phyloP scores from a whole-genome alignment of 768 basidiomycete species.

The Russula griseocarnosa region DNA sequence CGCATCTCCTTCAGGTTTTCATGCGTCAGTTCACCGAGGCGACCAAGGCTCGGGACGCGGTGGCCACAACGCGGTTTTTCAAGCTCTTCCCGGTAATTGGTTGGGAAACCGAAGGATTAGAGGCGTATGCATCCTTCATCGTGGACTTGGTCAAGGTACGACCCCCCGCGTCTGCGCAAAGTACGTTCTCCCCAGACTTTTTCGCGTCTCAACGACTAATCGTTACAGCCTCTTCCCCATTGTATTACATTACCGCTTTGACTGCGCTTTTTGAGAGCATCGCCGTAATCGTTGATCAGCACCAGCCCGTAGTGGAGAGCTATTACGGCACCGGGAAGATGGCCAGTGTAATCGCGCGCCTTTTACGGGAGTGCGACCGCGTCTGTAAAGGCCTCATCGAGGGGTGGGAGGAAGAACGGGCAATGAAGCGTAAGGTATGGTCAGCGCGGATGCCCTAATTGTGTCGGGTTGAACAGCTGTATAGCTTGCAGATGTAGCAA shows the following conservation, averaged over 20 bases:
- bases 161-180: slow-evolving; percentile 75
- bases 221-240: slow-evolving; percentile 74
- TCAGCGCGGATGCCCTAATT: neutral
- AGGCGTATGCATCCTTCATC: slow-evolving; percentile 90
- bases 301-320: slow-evolving; percentile 96
- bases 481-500: slow-evolving; percentile 37
- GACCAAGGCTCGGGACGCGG: slow-evolving; percentile 74
- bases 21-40: slow-evolving; percentile 77
- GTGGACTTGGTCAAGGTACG: slow-evolving; percentile 82
- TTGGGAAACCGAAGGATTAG: slow-evolving; percentile 87
- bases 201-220: slow-evolving; percentile 16
- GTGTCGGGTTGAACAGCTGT: slow-evolving; percentile 18
- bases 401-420: slow-evolving; percentile 90
- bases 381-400: slow-evolving; percentile 71
- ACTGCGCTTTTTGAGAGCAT: slow-evolving; percentile 94
- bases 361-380: slow-evolving; percentile 83
- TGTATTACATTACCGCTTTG: slow-evolving; percentile 86
- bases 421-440: slow-evolving; percentile 70
- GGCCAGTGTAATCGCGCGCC: slow-evolving; percentile 65
- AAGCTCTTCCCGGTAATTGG: slow-evolving; percentile 95
- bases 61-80: slow-evolving; percentile 89
- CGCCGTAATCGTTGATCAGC: slow-evolving; percentile 94
- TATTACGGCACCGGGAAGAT: slow-evolving; percentile 93
- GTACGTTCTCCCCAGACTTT: slow-evolving; percentile 41
- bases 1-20: slow-evolving; percentile 73